These are phyloP conservation scores for Fusarium verrucosum DNA, from an alignment of 2,329 filamentous ascomycete genomes.

Conservation along the genomic window DNA sequence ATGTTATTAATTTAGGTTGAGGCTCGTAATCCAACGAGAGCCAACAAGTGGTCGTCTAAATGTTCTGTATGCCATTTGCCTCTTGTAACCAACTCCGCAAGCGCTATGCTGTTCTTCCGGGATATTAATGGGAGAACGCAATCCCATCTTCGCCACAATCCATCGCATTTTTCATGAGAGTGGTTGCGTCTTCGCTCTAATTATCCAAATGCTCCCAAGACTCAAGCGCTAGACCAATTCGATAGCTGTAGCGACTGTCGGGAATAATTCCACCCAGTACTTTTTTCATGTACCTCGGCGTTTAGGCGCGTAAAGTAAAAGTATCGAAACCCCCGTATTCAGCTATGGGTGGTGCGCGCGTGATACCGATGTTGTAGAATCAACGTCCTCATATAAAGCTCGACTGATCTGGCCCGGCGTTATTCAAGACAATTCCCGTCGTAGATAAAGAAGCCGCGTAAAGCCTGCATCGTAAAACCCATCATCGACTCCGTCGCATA, in stretches of 20 bases:
- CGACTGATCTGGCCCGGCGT: no score
- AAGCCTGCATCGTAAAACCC: not conserved
- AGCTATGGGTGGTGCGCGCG: not conserved
- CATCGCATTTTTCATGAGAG: not conserved
- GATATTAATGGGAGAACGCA: not conserved
- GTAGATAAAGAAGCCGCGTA: not conserved
- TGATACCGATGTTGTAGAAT: not conserved
- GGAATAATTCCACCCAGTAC: no score
- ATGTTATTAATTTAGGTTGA: not conserved
- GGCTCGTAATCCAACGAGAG: not conserved
- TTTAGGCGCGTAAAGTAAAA: not conserved
- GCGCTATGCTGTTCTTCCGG: not conserved
- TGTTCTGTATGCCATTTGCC: not conserved
- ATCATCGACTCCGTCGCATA: rapidly evolving
- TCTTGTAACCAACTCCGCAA: not conserved
- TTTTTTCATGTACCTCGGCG: not conserved
- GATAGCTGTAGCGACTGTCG: not conserved
- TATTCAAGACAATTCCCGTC: no score
- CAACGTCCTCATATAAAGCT: not conserved
- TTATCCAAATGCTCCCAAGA: not conserved
- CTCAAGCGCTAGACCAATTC: not conserved
- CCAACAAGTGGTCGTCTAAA: not conserved
- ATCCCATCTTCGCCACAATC: not conserved
- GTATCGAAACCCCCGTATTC: not conserved
- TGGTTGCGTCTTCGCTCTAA: not conserved